Percentiles rank a stretch among this genome's conserved stretches.
These are phyloP conservation scores for Polymyxa betae DNA, from an alignment of 208 protist genomes.

Conservation along the genomic window DNA sequence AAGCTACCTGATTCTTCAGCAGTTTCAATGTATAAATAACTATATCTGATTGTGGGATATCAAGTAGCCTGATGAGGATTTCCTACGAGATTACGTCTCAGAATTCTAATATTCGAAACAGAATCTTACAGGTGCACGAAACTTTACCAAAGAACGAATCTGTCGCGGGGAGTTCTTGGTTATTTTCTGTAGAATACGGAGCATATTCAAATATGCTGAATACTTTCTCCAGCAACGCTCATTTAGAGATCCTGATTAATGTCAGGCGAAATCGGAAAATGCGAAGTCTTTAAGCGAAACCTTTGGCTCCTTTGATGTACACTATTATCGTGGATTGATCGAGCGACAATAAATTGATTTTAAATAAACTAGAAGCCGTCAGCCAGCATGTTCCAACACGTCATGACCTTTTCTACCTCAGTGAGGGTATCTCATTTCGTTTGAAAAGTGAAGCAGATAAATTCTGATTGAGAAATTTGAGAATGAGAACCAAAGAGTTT, in stretches of 20 bases:
- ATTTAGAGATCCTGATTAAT: not conserved
- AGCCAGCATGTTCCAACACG: too few species aligned
- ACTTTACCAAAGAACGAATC: constrained; percentile 33
- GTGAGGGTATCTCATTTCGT: not conserved
- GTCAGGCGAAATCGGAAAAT: too few species aligned
- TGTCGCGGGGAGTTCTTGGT: not conserved
- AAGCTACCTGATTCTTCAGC: constrained; percentile 11
- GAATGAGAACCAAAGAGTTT: constrained; percentile 16
- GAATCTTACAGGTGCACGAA: constrained; percentile 49
- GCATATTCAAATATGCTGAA: constrained; percentile 47
- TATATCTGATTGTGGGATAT: not conserved
- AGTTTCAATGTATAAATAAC: constrained; percentile 40
- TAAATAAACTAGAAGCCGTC: too few species aligned
- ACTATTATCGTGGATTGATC: not conserved
- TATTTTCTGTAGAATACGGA: constrained; percentile 5
- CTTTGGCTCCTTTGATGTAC: not conserved
- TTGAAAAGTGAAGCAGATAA: constrained; percentile 1
- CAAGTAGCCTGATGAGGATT: not conserved
- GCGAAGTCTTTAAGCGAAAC: not conserved
- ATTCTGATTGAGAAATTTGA: constrained; percentile 47
- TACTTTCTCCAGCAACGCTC: constrained; percentile 39
- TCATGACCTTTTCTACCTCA: not conserved
- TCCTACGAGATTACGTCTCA: not conserved
- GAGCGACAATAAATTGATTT: too few species aligned
- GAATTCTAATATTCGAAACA: not conserved